Base-by-base conservation (phyloP, 2,329 filamentous ascomycete genomes). In the Ceratocystis eucalypticola region DNA sequence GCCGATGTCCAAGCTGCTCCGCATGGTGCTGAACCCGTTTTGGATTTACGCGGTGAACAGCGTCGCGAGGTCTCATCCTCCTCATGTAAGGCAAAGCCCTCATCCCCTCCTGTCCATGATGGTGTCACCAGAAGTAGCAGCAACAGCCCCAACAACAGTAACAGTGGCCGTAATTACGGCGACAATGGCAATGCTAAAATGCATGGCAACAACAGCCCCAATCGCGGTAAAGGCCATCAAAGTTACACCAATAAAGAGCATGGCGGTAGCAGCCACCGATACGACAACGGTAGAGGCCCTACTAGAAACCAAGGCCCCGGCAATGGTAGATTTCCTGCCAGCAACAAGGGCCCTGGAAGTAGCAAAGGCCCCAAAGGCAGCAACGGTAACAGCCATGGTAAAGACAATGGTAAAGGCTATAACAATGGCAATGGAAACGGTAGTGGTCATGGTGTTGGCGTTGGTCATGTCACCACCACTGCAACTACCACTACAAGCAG, bases 11-110 rank as follows among this genome's bases (percentile, higher is more conserved):
- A 57, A 28, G 53, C 53, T 33, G 53, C 53, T 15, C 53, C 53
- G 22, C 22, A 8, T n/a, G 53, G 53, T 22, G 8, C 53, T 57
- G 53, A 57, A 8, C 15, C 53, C 17, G 33, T 57, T 30, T 30
- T 30, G 53, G 15, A 57, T 30, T 57, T 12, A 28, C 53, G n/a
- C 25, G 12, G 22, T 25, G 53, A 33, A 57, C 61, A 46, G 25
- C 61, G 37, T 46, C 41, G 61, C 41, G 41, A 41, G 41, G 41
- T 63, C 53, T 48, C 44, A 25, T 20, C 48, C 53, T 48, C 61
- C 20, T 20, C 57, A 62, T 25, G 61, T 63, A 63, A 63, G 61
- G 61, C 37, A 20, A 63, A 48, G 44, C 53, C 53, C 53, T 57
- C 53, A 28, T 33, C 53, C 53, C 53, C 28, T 57, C 53, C 53